These are phyloP conservation scores for Phytophthora parvispora DNA, from an alignment of 352 stramenopile genomes.

Conservation along the genomic window DNA sequence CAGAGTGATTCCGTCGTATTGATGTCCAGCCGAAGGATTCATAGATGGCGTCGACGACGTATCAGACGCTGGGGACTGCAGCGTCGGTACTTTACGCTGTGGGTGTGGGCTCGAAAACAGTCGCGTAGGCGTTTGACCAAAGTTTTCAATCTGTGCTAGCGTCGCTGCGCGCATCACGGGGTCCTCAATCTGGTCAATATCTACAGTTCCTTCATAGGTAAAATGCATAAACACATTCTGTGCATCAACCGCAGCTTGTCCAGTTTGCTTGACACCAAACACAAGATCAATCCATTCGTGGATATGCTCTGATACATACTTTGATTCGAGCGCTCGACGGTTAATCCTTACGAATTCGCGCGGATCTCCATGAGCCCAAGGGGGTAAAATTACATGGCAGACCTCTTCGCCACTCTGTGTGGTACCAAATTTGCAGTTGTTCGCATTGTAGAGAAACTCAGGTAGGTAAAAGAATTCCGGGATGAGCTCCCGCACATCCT, in stretches of 20 bases:
- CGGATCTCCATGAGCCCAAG: conserved; percentile 94
- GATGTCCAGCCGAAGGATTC: conserved; percentile 39
- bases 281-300: conserved; percentile 99
- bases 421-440: conserved; percentile 73
- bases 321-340: conserved; percentile 96
- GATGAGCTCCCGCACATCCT: conserved; percentile 88
- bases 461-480: conserved; percentile 86
- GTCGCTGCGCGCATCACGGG: conserved; percentile 93
- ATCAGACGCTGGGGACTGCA: conserved; percentile 19
- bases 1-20: conserved; percentile 67
- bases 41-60: neutral
- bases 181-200: conserved; percentile 89
- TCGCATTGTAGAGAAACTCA: conserved; percentile 85
- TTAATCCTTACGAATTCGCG: conserved; percentile 97
- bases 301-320: conserved; percentile 97
- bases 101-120: conserved; percentile 81
- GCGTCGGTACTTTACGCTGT: conserved; percentile 57
- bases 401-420: conserved; percentile 91
- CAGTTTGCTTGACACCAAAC: conserved; percentile 97
- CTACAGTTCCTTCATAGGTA: conserved; percentile 85
- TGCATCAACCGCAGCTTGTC: conserved; percentile 90
- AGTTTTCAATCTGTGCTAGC: conserved; percentile 93
- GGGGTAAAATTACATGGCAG: conserved; percentile 93
- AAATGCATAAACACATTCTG: conserved; percentile 95
- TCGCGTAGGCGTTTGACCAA: conserved; percentile 89